These are phyloP conservation scores for Paxillus ammoniavirescens DNA, from an alignment of 768 basidiomycete genomes.

Conservation along the genomic window DNA sequence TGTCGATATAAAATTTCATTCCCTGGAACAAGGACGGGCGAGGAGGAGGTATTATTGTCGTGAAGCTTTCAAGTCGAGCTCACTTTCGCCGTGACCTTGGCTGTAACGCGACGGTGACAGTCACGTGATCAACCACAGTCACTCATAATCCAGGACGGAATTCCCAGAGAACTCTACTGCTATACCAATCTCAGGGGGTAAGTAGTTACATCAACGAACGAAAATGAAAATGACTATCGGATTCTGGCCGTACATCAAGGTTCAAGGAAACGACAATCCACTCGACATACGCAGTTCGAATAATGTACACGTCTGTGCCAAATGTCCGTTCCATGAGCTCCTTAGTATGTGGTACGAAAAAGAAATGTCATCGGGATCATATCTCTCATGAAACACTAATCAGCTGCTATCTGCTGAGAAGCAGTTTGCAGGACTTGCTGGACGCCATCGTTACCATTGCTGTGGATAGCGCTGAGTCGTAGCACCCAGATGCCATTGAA, in stretches of 20 bases:
- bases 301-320: neutral
- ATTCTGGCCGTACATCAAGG: neutral
- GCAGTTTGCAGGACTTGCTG: slow-evolving; percentile 32
- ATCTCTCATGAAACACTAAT: slow-evolving; percentile 10
- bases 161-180: too few species aligned
- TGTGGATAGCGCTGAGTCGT: slow-evolving; percentile 15
- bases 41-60: neutral
- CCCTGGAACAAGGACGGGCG: neutral
- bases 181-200: too few species aligned
- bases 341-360: neutral
- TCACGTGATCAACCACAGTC: neutral
- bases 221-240: too few species aligned
- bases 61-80: too few species aligned
- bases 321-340: neutral
- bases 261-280: neutral
- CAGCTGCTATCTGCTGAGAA: slow-evolving; percentile 34
- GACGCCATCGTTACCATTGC: slow-evolving; percentile 28
- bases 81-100: too few species aligned
- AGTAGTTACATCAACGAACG: too few species aligned
- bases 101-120: too few species aligned
- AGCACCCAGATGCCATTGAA: neutral
- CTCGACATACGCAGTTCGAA: neutral
- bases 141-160: too few species aligned
- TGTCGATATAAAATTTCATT: slow-evolving; percentile 86
- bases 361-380: neutral